These are phyloP conservation scores for Tuber indicum DNA, from an alignment of 495 filamentous ascomycete genomes.

Conservation along the genomic window DNA sequence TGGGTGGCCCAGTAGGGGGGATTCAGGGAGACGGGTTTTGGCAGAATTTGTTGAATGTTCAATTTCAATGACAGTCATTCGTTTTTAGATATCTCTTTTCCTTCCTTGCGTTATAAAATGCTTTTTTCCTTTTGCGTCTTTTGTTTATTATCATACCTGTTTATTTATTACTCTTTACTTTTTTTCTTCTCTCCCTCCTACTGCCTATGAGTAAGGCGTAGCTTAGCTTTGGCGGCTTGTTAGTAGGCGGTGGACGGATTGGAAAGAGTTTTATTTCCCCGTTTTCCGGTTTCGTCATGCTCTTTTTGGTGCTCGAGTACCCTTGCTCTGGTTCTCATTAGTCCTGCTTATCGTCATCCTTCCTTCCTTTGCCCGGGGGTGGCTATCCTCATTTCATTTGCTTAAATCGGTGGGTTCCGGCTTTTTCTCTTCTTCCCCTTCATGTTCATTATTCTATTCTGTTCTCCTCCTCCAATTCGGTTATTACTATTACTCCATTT, in stretches of 20 bases:
- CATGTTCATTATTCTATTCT: background rate
- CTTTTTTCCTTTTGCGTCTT: background rate
- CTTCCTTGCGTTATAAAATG: background rate
- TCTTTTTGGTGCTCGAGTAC: background rate
- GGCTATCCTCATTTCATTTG: background rate
- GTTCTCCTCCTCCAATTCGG: background rate
- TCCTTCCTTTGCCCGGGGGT: background rate
- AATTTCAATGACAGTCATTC: constrained; percentile 26
- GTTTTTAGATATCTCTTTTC: background rate
- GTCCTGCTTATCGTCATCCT: background rate
- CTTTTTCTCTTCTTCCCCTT: background rate
- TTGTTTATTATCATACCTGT: background rate
- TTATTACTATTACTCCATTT: background rate
- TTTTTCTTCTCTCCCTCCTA: background rate
- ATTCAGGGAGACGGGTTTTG: constrained; percentile 31
- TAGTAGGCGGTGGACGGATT: background rate
- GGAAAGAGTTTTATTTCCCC: background rate
- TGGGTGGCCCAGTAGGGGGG: constrained; percentile 16
- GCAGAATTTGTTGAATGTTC: constrained; percentile 41
- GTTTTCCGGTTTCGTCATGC: background rate
- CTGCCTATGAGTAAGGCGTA: background rate
- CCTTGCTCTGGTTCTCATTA: background rate
- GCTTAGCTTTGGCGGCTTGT: background rate
- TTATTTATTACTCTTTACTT: background rate
- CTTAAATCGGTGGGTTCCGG: background rate